A percentile compares a stretch with the other conserved stretches of the same genome.
Conservation (phyloP, 169 alveolate species). For the Theileria annulata region DNA sequence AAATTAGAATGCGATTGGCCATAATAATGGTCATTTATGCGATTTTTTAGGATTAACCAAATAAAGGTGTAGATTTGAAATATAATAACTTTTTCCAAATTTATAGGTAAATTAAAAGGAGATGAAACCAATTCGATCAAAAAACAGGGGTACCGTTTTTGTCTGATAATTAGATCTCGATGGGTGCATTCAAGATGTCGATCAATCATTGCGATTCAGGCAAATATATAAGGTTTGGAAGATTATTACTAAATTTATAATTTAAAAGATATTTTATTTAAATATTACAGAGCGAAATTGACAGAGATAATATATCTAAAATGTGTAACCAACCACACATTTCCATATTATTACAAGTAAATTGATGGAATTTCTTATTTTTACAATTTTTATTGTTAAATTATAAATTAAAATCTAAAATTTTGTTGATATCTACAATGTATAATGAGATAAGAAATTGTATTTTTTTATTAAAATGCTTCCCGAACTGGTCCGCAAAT, state of each 20-base stretch:
- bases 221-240: not conserved
- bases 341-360: not conserved
- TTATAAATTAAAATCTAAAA: not conserved
- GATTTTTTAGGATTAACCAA: not conserved
- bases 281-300: not conserved
- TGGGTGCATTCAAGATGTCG: not conserved
- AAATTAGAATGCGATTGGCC: not conserved
- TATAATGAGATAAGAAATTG: not conserved
- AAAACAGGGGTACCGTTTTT: not conserved
- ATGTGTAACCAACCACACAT: not conserved
- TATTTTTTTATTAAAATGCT: not conserved
- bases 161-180: not conserved
- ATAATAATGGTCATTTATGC: not conserved
- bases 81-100: not conserved
- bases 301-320: not conserved
- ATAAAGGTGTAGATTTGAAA: not conserved
- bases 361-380: not conserved
- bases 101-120: not conserved
- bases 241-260: not conserved
- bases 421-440: not conserved
- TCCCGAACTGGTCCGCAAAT: constrained; percentile 16
- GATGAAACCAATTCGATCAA: not conserved
- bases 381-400: too few relatives aligned
- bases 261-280: not conserved
- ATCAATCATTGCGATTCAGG: not conserved